These are phyloP conservation scores for Phytophthora kernoviae DNA, from an alignment of 352 stramenopile species.

Conservation along the genomic window DNA sequence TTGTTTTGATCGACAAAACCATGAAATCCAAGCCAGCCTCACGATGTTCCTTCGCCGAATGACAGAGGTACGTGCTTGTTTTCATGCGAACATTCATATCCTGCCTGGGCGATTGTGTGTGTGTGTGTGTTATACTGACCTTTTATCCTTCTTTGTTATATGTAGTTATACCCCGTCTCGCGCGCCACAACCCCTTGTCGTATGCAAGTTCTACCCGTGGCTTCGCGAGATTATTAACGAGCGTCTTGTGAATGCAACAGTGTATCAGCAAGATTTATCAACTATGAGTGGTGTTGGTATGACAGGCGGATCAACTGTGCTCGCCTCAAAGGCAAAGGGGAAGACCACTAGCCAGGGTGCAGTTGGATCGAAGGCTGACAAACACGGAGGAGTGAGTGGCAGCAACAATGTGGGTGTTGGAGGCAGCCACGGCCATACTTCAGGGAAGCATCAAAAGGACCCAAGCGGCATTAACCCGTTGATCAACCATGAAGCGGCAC, in stretches of 20 bases:
- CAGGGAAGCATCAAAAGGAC: conserved; percentile 49
- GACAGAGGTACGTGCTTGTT: conserved; percentile 53
- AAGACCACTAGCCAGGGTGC: conserved; percentile 39
- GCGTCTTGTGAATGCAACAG: conserved; percentile 66
- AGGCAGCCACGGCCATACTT: conserved; percentile 11
- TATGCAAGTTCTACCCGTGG: conserved; percentile 90
- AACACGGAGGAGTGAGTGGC: conserved; percentile 20
- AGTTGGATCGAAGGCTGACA: conserved; percentile 29
- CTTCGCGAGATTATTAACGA: conserved; percentile 88
- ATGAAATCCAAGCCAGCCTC: conserved; percentile 75
- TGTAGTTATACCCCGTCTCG: conserved; percentile 79
- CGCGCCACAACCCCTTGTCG: conserved; percentile 69
- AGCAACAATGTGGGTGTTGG: conserved; percentile 7
- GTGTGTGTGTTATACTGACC: conserved; percentile 6
- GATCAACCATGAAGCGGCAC: conserved; percentile 62
- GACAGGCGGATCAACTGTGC: conserved; percentile 9
- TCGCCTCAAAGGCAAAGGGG: conserved; percentile 41
- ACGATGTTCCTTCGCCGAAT: conserved; percentile 77
- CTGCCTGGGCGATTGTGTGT: neutral
- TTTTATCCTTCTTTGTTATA: conserved; percentile 1
- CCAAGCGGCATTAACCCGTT: conserved; percentile 42
- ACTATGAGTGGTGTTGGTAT: conserved; percentile 5
- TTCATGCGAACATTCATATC: neutral
- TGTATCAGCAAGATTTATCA: conserved; percentile 62
- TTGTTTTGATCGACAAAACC: conserved; percentile 86